phyloP scores from a whole-genome alignment of 2,329 filamentous ascomycete genomes.

The Penicillium brevicompactum region DNA sequence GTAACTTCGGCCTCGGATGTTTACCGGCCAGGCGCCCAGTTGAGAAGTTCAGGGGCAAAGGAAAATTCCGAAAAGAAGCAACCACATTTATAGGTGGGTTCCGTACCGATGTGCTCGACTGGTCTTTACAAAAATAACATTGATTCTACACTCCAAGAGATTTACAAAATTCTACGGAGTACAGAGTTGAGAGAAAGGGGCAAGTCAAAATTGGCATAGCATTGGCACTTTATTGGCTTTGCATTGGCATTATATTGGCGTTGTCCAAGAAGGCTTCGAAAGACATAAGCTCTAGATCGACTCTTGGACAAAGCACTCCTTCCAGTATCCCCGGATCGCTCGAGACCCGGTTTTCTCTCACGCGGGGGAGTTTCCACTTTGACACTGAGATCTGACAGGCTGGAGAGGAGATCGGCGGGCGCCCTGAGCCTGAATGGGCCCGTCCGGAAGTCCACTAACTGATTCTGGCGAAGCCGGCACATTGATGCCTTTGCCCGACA shows the following conservation, averaged over 20 bases:
- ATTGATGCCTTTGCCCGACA: not conserved
- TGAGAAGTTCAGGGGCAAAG: no score
- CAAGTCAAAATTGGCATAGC: not conserved
- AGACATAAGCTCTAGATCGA: not conserved
- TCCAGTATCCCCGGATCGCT: not conserved
- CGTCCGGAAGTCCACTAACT: constrained; percentile 13
- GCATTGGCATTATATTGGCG: not conserved
- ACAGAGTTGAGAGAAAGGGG: not conserved
- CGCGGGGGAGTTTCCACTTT: constrained; percentile 1
- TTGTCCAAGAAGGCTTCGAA: not conserved
- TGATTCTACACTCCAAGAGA: no score
- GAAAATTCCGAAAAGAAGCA: no score
- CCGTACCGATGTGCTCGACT: no score
- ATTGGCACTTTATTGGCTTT: constrained; percentile 1
- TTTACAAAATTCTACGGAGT: not conserved
- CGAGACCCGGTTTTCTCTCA: constrained; percentile 8
- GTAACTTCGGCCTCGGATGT: no score
- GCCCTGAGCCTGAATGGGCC: constrained; percentile 5
- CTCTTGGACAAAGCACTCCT: not conserved
- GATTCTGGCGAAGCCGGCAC: constrained; percentile 18
- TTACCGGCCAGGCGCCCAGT: no score
- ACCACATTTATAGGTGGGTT: no score
- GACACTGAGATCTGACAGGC: constrained; percentile 11
- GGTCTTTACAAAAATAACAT: no score
- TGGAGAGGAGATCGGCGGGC: constrained; percentile 14